These are phyloP conservation scores for Epichloe bromicola DNA, from an alignment of 2,329 filamentous ascomycete genomes.

Conservation along the genomic window DNA sequence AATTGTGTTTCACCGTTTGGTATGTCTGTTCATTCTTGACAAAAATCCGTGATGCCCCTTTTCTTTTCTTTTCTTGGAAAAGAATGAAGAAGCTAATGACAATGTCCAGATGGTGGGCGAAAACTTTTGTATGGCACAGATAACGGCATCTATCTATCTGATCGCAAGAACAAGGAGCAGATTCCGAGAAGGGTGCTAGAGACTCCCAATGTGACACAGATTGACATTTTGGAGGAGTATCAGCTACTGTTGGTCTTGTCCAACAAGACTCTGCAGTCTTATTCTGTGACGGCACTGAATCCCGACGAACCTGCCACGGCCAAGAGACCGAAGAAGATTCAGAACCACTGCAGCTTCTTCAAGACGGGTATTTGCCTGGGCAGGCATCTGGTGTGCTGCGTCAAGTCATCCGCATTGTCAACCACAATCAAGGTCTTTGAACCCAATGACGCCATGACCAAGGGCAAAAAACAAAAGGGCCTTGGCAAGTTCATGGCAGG, in stretches of 20 bases:
- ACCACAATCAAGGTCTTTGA: conserved; percentile 99
- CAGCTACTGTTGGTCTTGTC: conserved; percentile 80
- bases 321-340: conserved; percentile 89
- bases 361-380: conserved; percentile 92
- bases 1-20: conserved; percentile 90
- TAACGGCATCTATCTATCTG: conserved; percentile 81
- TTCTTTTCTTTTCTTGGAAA: not conserved
- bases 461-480: conserved; percentile 90
- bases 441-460: conserved; percentile 86
- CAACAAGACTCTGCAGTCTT: conserved; percentile 86
- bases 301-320: conserved; percentile 66
- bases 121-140: conserved; percentile 94
- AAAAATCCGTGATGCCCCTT: not conserved
- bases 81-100: conserved; percentile 6
- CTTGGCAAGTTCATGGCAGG: conserved; percentile 90
- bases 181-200: conserved; percentile 75
- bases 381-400: conserved; percentile 87
- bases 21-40: conserved; percentile 27
- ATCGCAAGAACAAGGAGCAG: conserved; percentile 77
- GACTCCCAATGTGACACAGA: conserved; percentile 75
- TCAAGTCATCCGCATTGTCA: conserved; percentile 85
- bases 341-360: conserved; percentile 97
- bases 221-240: conserved; percentile 94
- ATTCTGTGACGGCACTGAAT: conserved; percentile 75
- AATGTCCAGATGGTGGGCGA: conserved; percentile 64